Conservation (phyloP, 2,329 filamentous ascomycete species). For the Mariannaea elegans region DNA sequence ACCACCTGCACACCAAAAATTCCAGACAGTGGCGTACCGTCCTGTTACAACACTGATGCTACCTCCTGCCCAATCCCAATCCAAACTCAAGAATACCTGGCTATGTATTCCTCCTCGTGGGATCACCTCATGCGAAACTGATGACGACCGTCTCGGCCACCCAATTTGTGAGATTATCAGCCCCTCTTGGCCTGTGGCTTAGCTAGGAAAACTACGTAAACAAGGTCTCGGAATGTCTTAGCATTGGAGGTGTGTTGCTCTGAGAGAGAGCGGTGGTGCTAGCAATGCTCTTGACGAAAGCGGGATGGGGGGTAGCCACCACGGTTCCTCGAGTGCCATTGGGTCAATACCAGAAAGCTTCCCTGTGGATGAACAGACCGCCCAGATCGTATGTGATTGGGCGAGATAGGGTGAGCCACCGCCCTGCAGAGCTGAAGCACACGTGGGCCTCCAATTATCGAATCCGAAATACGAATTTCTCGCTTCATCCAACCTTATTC, state of each 20-base stretch:
- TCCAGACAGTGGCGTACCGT: background rate
- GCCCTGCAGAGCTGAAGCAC: conserved; percentile 19
- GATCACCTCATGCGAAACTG: too few species aligned
- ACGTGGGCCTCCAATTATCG: conserved; percentile 23
- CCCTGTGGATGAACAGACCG: background rate
- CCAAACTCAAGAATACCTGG: too few species aligned
- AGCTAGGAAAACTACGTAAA: background rate
- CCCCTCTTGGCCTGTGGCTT: background rate
- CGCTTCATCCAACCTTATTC: conserved; percentile 23
- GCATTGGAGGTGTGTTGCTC: background rate
- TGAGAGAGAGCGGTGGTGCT: background rate
- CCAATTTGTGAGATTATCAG: background rate
- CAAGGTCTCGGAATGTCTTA: background rate
- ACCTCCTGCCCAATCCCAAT: too few species aligned
- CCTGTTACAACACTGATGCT: too few species aligned
- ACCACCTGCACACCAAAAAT: background rate
- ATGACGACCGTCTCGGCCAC: too few species aligned
- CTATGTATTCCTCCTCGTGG: too few species aligned
- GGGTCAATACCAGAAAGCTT: background rate
- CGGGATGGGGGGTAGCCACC: background rate
- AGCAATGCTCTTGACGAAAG: background rate
- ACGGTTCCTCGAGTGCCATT: background rate
- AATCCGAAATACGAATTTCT: conserved; percentile 40
- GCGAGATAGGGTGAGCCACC: background rate
- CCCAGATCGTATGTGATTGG: conserved; percentile 20